These are phyloP conservation scores for Echria macrotheca DNA, from an alignment of 495 filamentous ascomycete genomes.

Conservation along the genomic window DNA sequence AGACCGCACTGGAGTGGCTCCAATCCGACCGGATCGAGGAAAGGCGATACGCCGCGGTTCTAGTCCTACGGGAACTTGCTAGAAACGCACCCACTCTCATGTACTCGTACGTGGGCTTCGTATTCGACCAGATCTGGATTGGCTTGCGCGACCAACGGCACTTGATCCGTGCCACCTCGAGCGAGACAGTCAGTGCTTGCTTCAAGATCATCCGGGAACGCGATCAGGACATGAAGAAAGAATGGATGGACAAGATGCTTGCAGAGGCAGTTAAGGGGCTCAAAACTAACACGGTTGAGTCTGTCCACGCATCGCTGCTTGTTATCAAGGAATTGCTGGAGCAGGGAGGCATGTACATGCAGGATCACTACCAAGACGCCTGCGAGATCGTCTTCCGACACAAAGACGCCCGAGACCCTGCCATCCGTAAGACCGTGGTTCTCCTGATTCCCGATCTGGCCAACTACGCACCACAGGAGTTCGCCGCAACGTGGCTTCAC, in stretches of 20 bases:
- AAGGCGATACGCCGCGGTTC: constrained; percentile 81
- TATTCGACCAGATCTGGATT: constrained; percentile 94
- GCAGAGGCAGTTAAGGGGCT: constrained; percentile 76
- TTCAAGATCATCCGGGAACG: constrained; percentile 89
- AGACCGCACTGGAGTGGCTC: constrained; percentile 89
- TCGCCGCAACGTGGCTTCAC: constrained; percentile 76
- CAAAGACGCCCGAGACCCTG: constrained; percentile 83
- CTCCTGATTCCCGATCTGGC: constrained; percentile 88
- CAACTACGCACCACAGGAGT: constrained; percentile 82
- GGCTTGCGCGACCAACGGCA: constrained; percentile 83
- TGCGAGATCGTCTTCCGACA: constrained; percentile 87
- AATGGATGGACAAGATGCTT: constrained; percentile 82
- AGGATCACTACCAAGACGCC: constrained; percentile 75
- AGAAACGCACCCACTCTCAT: constrained; percentile 88
- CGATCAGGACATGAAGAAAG: constrained; percentile 75
- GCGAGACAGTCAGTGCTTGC: constrained; percentile 84
- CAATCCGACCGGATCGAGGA: constrained; percentile 93
- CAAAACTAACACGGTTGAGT: constrained; percentile 71
- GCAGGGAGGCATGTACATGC: constrained; percentile 98
- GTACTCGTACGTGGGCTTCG: constrained; percentile 81
- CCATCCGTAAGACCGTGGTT: constrained; percentile 83
- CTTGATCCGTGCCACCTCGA: constrained; percentile 84
- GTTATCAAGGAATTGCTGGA: constrained; percentile 84
- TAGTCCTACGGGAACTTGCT: constrained; percentile 84
- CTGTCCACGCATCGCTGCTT: constrained; percentile 84